A percentile compares a stretch with the other conserved stretches of the same genome.
These are phyloP conservation scores for Volvox africanus DNA, from an alignment of 139 green algal species.

Conservation along the genomic window DNA sequence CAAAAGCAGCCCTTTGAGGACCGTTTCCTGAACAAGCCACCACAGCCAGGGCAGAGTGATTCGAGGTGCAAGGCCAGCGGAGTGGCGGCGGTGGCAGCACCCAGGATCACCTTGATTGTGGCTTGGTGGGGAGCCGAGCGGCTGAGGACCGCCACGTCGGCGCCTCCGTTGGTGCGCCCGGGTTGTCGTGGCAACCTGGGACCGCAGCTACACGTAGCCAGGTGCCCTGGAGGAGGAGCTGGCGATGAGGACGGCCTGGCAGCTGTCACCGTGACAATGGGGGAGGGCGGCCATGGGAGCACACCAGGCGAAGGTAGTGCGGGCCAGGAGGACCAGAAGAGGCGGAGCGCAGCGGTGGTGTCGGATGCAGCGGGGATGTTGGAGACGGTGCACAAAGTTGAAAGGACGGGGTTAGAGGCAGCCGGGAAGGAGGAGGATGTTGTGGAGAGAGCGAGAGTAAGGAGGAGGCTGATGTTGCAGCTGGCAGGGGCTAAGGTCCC, in stretches of 20 bases:
- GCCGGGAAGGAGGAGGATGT: neutral
- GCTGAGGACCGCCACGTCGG: neutral
- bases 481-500: no score
- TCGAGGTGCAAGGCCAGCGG: no score
- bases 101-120: slow-evolving; percentile 55
- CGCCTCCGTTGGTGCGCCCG: neutral
- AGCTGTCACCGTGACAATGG: neutral
- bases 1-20: no score
- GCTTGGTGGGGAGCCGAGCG: slow-evolving; percentile 55
- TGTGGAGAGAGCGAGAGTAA: neutral
- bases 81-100: no score
- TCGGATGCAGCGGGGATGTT: no score
- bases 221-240: neutral
- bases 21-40: no score
- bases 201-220: neutral
- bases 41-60: neutral
- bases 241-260: neutral
- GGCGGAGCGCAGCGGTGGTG: neutral
- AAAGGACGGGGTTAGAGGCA: neutral
- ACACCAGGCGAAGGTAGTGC: neutral
- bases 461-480: no score
- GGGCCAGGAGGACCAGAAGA: neutral
- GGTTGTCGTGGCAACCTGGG: neutral
- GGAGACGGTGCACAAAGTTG: no score
- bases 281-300: neutral